Conservation (phyloP, 2,329 filamentous ascomycete genomes). For the Aspergillus niger region DNA sequence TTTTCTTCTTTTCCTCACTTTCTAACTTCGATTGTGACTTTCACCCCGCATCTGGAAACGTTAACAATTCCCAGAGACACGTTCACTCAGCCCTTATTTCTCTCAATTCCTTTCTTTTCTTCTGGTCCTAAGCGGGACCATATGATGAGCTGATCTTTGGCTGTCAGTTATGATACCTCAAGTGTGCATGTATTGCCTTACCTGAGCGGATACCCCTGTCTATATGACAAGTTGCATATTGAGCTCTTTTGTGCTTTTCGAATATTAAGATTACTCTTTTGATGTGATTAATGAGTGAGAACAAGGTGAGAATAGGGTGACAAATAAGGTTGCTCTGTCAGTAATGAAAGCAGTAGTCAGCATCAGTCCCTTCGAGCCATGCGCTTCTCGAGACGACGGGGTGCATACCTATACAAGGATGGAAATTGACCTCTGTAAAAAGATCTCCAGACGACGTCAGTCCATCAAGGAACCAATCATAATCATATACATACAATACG, state of each 20-base stretch:
- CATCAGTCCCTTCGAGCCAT: not conserved
- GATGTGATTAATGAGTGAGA: not conserved
- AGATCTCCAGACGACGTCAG: not conserved
- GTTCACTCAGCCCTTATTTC: not conserved
- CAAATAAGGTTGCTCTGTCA: not conserved
- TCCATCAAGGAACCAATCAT: not conserved
- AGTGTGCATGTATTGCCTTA: not conserved
- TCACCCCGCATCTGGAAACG: not conserved
- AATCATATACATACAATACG: slow-evolving; percentile 1
- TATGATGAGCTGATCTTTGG: not conserved
- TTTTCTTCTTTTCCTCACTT: not conserved
- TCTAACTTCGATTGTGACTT: not conserved
- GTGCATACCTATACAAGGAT: not conserved
- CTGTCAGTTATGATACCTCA: slow-evolving; percentile 3
- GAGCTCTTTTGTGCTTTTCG: not conserved
- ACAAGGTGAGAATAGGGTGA: no score
- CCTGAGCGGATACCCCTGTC: slow-evolving; percentile 9
- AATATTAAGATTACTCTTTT: not conserved
- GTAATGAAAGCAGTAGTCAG: not conserved
- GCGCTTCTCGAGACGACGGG: no score
- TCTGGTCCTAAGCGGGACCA: not conserved
- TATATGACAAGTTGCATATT: slow-evolving; percentile 4
- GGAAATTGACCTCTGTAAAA: no score
- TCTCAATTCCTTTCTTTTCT: not conserved
- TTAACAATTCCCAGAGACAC: not conserved